A percentile compares a stretch with the other conserved stretches of the same genome.
Conservation (phyloP, 129 eudicot genomes). For the Flaveria robusta region DNA sequence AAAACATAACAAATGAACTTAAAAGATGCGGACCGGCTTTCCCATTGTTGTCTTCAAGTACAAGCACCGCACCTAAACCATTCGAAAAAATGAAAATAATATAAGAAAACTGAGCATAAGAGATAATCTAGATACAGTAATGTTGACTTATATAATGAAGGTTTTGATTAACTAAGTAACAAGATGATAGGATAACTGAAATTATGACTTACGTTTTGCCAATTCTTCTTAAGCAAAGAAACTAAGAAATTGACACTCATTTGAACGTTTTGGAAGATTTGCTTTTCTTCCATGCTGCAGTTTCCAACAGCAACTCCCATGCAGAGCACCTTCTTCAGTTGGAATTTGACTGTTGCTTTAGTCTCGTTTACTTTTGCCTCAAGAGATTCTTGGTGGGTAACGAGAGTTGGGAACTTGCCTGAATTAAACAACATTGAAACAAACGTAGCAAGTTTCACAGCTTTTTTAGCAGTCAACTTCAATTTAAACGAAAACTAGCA, state of each 20-base stretch:
- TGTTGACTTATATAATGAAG: too few species aligned
- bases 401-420: conserved; percentile 5
- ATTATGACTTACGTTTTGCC: not conserved
- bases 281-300: conserved; percentile 16
- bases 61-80: conserved; percentile 8
- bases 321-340: conserved; percentile 5
- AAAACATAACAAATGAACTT: not conserved
- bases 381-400: not conserved
- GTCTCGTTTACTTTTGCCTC: conserved; percentile 7
- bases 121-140: not conserved
- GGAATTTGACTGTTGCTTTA: not conserved
- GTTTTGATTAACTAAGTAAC: too few species aligned
- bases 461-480: too few species aligned
- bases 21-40: conserved; percentile 2
- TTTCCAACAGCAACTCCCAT: conserved; percentile 14
- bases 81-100: not conserved
- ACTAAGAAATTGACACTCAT: conserved; percentile 12
- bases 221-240: conserved; percentile 6
- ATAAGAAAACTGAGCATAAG: not conserved
- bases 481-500: too few species aligned
- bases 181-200: not conserved
- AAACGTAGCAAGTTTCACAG: too few species aligned
- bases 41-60: conserved; percentile 17
- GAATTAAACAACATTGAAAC: not conserved
- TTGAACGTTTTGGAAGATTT: not conserved